phyloP scores from a whole-genome alignment of 2,329 filamentous ascomycete species.

The Ilyonectria robusta region DNA sequence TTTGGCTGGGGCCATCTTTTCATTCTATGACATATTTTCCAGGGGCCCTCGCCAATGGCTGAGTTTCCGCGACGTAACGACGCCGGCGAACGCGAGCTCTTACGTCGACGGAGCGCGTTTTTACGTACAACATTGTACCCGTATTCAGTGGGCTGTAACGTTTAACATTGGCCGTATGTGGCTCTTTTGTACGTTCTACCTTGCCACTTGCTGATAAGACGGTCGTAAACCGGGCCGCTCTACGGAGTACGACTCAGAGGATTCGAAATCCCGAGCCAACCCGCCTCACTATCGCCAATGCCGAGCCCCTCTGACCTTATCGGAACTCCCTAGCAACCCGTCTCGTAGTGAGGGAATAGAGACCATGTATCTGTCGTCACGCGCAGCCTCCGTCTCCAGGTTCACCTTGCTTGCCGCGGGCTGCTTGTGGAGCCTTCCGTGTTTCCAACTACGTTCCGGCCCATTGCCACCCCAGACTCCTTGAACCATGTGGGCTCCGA shows the following conservation, averaged over 20 bases:
- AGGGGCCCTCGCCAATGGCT: slow-evolving; percentile 22
- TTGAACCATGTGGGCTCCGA: slow-evolving; percentile 17
- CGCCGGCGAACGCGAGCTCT: slow-evolving; percentile 11
- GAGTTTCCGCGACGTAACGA: slow-evolving; percentile 29
- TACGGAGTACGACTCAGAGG: neutral
- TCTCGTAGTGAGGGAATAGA: slow-evolving; percentile 4
- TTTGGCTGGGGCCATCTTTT: slow-evolving; percentile 3
- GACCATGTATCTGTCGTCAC: neutral
- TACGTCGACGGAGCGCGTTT: slow-evolving; percentile 6
- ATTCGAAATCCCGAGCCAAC: too few species aligned
- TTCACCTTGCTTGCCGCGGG: slow-evolving; percentile 11
- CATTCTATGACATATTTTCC: slow-evolving; percentile 17
- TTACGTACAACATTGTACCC: neutral
- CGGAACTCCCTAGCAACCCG: neutral
- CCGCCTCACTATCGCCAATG: neutral
- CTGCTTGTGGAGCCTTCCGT: slow-evolving; percentile 4
- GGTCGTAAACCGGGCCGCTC: neutral
- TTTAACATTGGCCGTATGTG: neutral
- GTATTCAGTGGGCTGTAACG: neutral
- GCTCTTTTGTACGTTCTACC: neutral
- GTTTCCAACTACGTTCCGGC: neutral
- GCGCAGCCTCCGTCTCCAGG: slow-evolving; percentile 11
- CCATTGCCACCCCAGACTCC: slow-evolving; percentile 15
- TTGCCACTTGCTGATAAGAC: neutral
- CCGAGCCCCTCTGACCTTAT: neutral